A percentile compares a stretch with the other conserved stretches of the same genome.
These are phyloP conservation scores for Medicago ruthenica DNA, from an alignment of 306 rosid genomes.

Conservation along the genomic window DNA sequence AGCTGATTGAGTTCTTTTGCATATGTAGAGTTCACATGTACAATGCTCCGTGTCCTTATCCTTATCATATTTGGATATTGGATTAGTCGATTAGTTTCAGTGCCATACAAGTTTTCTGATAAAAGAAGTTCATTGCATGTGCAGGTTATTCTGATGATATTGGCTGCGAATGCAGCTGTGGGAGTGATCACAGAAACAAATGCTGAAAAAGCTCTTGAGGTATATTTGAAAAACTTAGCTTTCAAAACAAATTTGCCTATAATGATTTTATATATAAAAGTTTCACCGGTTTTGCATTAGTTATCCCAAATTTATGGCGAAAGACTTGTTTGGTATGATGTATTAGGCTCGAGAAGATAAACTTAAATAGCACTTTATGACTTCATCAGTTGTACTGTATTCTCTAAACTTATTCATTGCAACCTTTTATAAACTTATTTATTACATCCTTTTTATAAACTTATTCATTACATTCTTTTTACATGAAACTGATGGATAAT, in stretches of 20 bases:
- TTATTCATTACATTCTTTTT: not conserved
- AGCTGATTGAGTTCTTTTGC: slow-evolving; percentile 41
- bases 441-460: not conserved
- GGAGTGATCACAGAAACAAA: slow-evolving; percentile 97
- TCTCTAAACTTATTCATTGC: not conserved
- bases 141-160: slow-evolving; percentile 92
- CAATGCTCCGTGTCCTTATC: slow-evolving; percentile 19
- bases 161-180: slow-evolving; percentile 97
- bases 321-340: not conserved
- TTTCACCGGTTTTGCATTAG: slow-evolving; percentile 25
- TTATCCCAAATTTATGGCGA: slow-evolving; percentile 24
- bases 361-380: not conserved
- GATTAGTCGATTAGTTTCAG: slow-evolving; percentile 33
- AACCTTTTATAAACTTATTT: not conserved
- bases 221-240: slow-evolving; percentile 48
- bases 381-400: not conserved
- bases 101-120: slow-evolving; percentile 52
- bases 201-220: slow-evolving; percentile 98
- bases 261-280: slow-evolving; percentile 18
- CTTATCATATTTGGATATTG: slow-evolving; percentile 22
- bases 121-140: slow-evolving; percentile 36
- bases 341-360: slow-evolving; percentile 6
- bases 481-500: slow-evolving; percentile 5
- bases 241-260: slow-evolving; percentile 28
- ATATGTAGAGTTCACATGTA: slow-evolving; percentile 23